Evolutionary conservation across 768 basidiomycete species (phyloP), one percentile per base, ranked within the genome.

Genomic region (Boletus sp.): DNA sequence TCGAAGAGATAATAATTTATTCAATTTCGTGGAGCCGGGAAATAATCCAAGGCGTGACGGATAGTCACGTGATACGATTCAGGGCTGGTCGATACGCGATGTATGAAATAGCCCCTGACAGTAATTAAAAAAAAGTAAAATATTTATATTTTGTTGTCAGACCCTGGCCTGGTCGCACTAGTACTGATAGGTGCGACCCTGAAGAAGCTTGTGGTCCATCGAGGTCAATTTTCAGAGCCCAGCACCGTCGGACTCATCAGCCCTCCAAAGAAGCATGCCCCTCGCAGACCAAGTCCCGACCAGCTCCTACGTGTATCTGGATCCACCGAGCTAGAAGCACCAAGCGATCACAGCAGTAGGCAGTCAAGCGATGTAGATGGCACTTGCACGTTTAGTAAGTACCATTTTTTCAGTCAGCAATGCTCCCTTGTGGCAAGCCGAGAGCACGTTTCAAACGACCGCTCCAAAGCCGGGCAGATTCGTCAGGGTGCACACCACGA

Each of bases 61-160:
- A 7, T 2, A 21, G 23, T 47, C 46, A 47, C 46, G 33, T 47
- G 46, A 17, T 1, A 7, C 1, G 5, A 15, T 47, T 35, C 33
- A 69, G 69, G 68, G 68, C 55, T n/a, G 58, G 69, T 58, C 48
- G 23, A 49, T 57, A 57, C 62, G 62, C 58, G 46, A 47, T 17
- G 14, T 17, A 21, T 23, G 39, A 40, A 21, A 23, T 21, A 21
- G 23, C 40, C 21, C 40, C 37, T 40, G 21, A 21, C 3, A 14
- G 13, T 21, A 14, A 23, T n/a, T n/a, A n/a, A n/a, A n/a, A n/a
- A n/a, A n/a, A n/a, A n/a, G n/a, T n/a, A 14, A 21, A 13, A 23
- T 19, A 39, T 33, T 33, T n/a, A n/a, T n/a, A 25, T 25, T 4
- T 25, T 25, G 25, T 25, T 4, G 25, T 4, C 25, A 25, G 25